Base-by-base conservation (phyloP, 1,284 basidiomycete genomes). In the Ceratobasidium sp. region DNA sequence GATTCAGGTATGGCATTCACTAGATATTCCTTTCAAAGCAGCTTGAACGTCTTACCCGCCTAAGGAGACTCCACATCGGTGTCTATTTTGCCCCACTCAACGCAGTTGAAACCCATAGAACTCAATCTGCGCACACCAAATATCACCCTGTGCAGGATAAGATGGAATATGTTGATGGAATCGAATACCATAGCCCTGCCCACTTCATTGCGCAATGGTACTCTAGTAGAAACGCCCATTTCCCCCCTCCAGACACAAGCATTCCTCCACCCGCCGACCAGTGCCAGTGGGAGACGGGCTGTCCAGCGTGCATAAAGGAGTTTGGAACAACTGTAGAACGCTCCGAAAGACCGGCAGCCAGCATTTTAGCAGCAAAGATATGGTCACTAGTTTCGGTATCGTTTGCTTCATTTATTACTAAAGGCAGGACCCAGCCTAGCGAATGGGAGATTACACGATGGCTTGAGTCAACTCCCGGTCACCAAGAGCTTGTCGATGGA, bases 361-460 rank as follows among this genome's bases (percentile, higher is more conserved):
- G 61, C 14, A 50, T 45, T 10, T 34, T 64, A n/a, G 61, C 61
- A 30, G 61, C 45, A 18, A 45, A 21, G 23, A 48, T 64, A 43
- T 34, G 21, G 34, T n/a, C 39, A 28, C 46, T 48, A 34, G 23
- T 43, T 48, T 26, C 28, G 41, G 16, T 64, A 9, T 64, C 61
- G 6, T 64, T 64, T 34, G 45, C 45, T 34, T 32, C 45, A 16
- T 64, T 64, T 28, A n/a, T 64, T 21, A 21, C 61, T 45, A 30
- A 64, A 26, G 16, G 34, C 26, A 45, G 45, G 14, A 50, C 36
- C 36, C 28, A 16, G 6, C 61, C 28, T 1, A 64, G 61, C 45
- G 18, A 45, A n/a, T 64, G 45, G 61, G 43, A 34, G 16, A 32
- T 64, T 14, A 34, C 30, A 6, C 61, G 45, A 5, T 34, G 52